phyloP scores from a whole-genome alignment of 495 filamentous ascomycete genomes.

The Neurospora sp. region DNA sequence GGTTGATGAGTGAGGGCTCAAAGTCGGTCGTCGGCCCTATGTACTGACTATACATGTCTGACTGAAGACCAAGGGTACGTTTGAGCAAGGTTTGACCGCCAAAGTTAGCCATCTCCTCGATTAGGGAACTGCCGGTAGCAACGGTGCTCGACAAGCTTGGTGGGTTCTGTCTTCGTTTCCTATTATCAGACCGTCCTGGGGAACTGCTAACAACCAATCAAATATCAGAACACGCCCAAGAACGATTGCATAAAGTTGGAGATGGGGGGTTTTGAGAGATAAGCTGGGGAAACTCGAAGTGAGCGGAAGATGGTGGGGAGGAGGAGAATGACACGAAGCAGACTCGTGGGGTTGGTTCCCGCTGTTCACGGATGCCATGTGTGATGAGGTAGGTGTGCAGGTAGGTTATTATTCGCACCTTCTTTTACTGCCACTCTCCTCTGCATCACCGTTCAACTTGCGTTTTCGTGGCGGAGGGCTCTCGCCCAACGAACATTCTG shows the following conservation, averaged over 20 bases:
- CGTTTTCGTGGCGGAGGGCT: constrained; percentile 65
- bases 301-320: background rate
- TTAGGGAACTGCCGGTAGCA: constrained; percentile 38
- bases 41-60: constrained; percentile 51
- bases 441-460: constrained; percentile 52
- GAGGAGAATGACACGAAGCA: background rate
- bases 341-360: constrained; percentile 12
- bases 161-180: constrained; percentile 39
- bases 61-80: constrained; percentile 54
- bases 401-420: constrained; percentile 32
- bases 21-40: constrained; percentile 63
- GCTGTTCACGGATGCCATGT: constrained; percentile 1
- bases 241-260: constrained; percentile 3
- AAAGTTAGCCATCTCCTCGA: constrained; percentile 53
- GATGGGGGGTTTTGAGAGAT: background rate
- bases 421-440: constrained; percentile 47
- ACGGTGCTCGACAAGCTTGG: constrained; percentile 44
- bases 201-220: constrained; percentile 39
- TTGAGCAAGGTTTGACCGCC: constrained; percentile 49
- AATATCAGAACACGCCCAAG: constrained; percentile 23
- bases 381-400: constrained; percentile 9
- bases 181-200: constrained; percentile 43
- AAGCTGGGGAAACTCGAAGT: background rate
- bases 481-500: constrained; percentile 52
- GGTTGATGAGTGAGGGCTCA: constrained; percentile 60